phyloP scores from a whole-genome alignment of 78 protist species.

The Planoprotostelium fungivorum region DNA sequence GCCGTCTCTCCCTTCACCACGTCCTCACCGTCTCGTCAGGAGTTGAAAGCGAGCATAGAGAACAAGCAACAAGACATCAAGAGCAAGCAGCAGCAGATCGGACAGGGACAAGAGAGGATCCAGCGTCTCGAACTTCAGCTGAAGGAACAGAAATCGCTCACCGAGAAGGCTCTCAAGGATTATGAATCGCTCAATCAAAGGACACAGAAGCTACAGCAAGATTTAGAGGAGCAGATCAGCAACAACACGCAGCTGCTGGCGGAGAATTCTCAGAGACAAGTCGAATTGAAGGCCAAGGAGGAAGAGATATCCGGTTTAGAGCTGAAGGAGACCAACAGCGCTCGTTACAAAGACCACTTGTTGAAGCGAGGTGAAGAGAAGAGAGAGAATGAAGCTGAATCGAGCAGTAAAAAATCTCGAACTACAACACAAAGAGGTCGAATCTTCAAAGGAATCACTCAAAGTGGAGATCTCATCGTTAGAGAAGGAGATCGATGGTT shows the following conservation, averaged over 20 bases:
- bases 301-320: slow-evolving; percentile 17
- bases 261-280: slow-evolving; percentile 2
- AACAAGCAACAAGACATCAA: slow-evolving; percentile 20
- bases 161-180: slow-evolving; percentile 17
- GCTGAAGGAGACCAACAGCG: neutral
- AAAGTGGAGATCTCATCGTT: slow-evolving; percentile 3
- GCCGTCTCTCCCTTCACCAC: neutral
- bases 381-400: neutral
- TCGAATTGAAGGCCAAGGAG: slow-evolving; percentile 36
- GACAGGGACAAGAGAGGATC: neutral
- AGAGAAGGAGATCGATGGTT: slow-evolving; percentile 25
- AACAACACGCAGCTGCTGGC: neutral
- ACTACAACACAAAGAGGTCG: slow-evolving; percentile 34
- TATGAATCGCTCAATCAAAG: slow-evolving; percentile 18
- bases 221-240: slow-evolving; percentile 26
- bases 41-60: slow-evolving; percentile 15
- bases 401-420: slow-evolving; percentile 27
- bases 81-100: neutral
- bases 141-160: neutral
- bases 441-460: neutral
- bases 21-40: neutral
- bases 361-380: neutral
- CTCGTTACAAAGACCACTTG: neutral
- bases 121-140: slow-evolving; percentile 6
- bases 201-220: slow-evolving; percentile 36